Evolutionary conservation across 2,329 filamentous ascomycete genomes (phyloP), one percentile per base, ranked within the genome.

Genomic region (Clarireedia hainanense): DNA sequence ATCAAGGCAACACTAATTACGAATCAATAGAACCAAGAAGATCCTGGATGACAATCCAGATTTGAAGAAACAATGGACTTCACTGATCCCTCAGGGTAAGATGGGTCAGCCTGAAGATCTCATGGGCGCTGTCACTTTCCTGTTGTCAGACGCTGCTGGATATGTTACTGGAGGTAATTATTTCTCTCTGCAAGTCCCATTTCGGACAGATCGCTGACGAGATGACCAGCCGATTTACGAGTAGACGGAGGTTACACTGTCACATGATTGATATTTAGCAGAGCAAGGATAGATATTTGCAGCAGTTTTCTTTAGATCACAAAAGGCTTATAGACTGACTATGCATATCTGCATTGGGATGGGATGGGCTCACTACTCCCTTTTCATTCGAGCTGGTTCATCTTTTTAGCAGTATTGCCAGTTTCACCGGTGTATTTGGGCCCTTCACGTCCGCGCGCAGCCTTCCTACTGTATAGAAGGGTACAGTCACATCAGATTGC

Each of bases 1-100:
- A 24, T 12, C n/a, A 47, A 30, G 23, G 40, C 20, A 42, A 14
- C 47, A 50, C 27, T 58, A 47, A 58, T 51, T 23, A 47, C n/a
- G 5, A 40, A 47, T 15, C 49, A 42, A 57, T 67, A 95, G 89
- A 52, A 96, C 91, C 43, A 84, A 91, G 75, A 95, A 95, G 76
- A 96, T 97, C 64, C 81, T 97, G 26, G 88, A 94, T 61, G 90
- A 96, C 58, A 95, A 95, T 72, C 91, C 91, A 20, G 89, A 94
- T 54, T 82, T 97, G 40, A 88, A 91, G 72, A 80, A 85, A 68
- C 86, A 94, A 72, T 97, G 92, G 92, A 95, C 85, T 14, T 91
- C 88, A 1, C 79, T 95, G 53, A 97, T 96, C 59, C 94, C 94
- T 0, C 85, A 89, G 68, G 92, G 91, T 57, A 92, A 92, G 75